Conservation (phyloP, 352 stramenopile species). For the Stramenopiles sp. region DNA sequence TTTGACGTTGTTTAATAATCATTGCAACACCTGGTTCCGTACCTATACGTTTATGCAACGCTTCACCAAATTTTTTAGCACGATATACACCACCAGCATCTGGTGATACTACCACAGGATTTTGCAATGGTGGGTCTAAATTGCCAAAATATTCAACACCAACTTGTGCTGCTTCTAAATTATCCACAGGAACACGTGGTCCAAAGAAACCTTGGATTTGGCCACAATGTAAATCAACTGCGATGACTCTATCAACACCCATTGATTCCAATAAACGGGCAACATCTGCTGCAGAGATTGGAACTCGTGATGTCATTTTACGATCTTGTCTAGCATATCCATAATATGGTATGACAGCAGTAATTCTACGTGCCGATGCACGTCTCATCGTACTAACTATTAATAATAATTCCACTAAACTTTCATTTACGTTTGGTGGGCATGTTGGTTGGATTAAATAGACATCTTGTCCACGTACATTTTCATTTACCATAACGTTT, state of each 20-base stretch:
- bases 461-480: conserved; percentile 97
- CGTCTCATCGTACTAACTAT: conserved; percentile 86
- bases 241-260: conserved; percentile 72
- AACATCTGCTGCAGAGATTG: conserved; percentile 86
- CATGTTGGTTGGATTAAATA: conserved; percentile 99
- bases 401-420: conserved; percentile 96
- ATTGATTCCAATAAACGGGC: conserved; percentile 71
- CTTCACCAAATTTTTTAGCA: conserved; percentile 99
- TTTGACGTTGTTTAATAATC: conserved; percentile 99
- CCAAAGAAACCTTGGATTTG: conserved; percentile 97
- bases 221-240: conserved; percentile 74
- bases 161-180: conserved; percentile 82
- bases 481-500: conserved; percentile 98
- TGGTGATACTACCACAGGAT: conserved; percentile 95
- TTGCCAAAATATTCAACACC: conserved; percentile 72
- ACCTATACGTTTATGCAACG: conserved; percentile 60
- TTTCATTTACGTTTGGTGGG: conserved; percentile 92
- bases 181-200: conserved; percentile 93
- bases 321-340: conserved; percentile 63
- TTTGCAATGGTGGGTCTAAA: conserved; percentile 83
- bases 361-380: conserved; percentile 92
- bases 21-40: conserved; percentile 90
- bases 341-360: conserved; percentile 85
- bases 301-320: conserved; percentile 79
- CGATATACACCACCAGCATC: conserved; percentile 96